Evolutionary conservation across 2,329 filamentous ascomycete genomes (phyloP), one percentile per base, ranked within the genome.

Genomic region (Fusarium bulbicola): DNA sequence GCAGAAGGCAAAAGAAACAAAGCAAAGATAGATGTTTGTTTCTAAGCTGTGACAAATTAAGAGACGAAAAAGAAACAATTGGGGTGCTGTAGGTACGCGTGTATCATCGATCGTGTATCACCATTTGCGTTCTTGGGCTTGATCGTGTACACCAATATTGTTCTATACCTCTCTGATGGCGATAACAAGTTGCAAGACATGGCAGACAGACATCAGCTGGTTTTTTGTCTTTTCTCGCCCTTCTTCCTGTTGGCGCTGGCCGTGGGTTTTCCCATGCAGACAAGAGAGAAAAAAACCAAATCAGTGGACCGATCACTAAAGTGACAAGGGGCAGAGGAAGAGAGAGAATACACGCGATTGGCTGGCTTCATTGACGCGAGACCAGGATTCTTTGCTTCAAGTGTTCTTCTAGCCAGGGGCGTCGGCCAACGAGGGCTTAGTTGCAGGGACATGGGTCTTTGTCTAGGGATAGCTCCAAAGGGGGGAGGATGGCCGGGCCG

Each of bases 341-440:
- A 40, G 32, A 67, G 53, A 40, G 56, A 39, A 43, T 47, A 28
- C 46, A 59, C 42, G 42, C 63, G 47, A 74, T 74, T 74, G 71
- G 71, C 42, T 57, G 37, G 39, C 63, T 60, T 32, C 56, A 56
- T 49, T 68, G 63, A 66, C 63, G 68, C 73, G 70, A 66, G 57
- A 42, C 73, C 53, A 67, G 73, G 70, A 66, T 74, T 73, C 40
- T 58, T 52, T 63, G 52, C 66, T 54, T 65, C 66, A 69, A 68
- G 45, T 69, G 64, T 67, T 71, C 52, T 75, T 63, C 65, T 74
- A 74, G 68, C 74, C 74, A 77, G 74, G 74, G 74, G 68, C 37
- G 34, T 59, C 43, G 34, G 43, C 73, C 71, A 74, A 74, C 34
- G 32, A 59, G 43, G 24, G 32, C 12, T 26, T 15, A 16, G 15